phyloP scores from a whole-genome alignment of 2,329 filamentous ascomycete genomes.

The Hymenoscyphus infarciens region DNA sequence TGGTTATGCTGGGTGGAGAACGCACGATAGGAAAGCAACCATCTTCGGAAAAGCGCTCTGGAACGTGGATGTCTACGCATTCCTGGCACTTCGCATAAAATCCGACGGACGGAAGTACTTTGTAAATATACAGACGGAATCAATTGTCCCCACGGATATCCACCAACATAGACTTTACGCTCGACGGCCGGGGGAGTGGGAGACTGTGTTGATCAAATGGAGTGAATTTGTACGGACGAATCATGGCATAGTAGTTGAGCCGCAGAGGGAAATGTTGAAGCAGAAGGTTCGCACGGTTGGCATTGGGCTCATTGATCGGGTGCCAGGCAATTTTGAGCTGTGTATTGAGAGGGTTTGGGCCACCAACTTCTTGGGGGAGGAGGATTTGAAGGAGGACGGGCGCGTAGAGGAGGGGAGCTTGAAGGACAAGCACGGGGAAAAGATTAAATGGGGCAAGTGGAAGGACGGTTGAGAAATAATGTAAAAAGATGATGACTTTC shows the following conservation, averaged over 20 bases:
- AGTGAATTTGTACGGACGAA: constrained; percentile 94
- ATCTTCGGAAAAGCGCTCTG: constrained; percentile 83
- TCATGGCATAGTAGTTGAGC: constrained; percentile 85
- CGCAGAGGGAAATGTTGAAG: constrained; percentile 82
- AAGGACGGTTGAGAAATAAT: constrained; percentile 16
- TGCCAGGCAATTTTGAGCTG: constrained; percentile 84
- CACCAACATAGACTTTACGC: constrained; percentile 90
- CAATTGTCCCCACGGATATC: constrained; percentile 88
- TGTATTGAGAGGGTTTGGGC: constrained; percentile 87
- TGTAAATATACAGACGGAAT: constrained; percentile 92
- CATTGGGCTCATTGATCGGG: constrained; percentile 82
- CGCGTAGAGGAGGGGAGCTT: constrained; percentile 37
- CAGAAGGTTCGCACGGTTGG: constrained; percentile 84
- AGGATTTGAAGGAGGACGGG: constrained; percentile 29
- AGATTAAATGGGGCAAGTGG: constrained; percentile 41
- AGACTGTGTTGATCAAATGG: constrained; percentile 89
- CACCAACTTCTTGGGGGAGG: constrained; percentile 55
- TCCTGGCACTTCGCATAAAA: constrained; percentile 82
- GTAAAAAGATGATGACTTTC: too few species aligned
- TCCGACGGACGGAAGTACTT: constrained; percentile 91
- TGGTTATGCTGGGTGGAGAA: constrained; percentile 89
- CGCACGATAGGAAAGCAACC: constrained; percentile 69
- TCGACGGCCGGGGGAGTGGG: constrained; percentile 80
- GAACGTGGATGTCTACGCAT: constrained; percentile 87
- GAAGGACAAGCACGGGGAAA: constrained; percentile 42